A percentile compares a stretch with the other conserved stretches of the same genome.
phyloP scores from a whole-genome alignment of 2,329 filamentous ascomycete species.

The Dendrostoma leiphaemia region DNA sequence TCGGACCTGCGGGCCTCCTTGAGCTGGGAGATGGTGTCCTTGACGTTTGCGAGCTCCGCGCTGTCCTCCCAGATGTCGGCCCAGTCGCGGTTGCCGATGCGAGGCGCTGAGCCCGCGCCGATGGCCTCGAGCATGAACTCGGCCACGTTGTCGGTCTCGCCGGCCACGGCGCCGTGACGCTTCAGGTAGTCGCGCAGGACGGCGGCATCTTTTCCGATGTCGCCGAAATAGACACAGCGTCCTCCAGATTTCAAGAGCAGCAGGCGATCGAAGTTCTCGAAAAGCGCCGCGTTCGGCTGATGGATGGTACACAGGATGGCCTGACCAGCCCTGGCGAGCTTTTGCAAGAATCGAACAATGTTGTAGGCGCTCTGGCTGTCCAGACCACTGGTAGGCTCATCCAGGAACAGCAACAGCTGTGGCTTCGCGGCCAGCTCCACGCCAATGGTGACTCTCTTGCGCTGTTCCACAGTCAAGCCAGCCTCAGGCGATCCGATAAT shows the following conservation, averaged over 20 bases:
- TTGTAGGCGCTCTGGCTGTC: slow-evolving; percentile 73
- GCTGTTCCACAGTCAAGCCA: slow-evolving; percentile 66
- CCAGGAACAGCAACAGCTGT: slow-evolving; percentile 72
- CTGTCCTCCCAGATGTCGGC: slow-evolving; percentile 75
- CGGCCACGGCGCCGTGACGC: slow-evolving; percentile 58
- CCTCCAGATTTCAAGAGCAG: slow-evolving; percentile 77
- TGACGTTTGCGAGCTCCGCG: slow-evolving; percentile 65
- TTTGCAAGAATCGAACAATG: slow-evolving; percentile 75
- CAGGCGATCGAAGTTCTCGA: slow-evolving; percentile 84
- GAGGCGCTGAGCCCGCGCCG: slow-evolving; percentile 69
- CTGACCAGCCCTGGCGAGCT: slow-evolving; percentile 75
- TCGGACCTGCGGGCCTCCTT: slow-evolving; percentile 56
- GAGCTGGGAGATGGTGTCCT: slow-evolving; percentile 64
- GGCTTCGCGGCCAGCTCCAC: slow-evolving; percentile 86
- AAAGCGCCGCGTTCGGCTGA: slow-evolving; percentile 81
- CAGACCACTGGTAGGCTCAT: slow-evolving; percentile 75
- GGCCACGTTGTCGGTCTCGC: slow-evolving; percentile 55
- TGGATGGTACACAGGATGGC: slow-evolving; percentile 91
- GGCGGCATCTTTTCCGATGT: slow-evolving; percentile 73
- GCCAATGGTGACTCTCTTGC: slow-evolving; percentile 76
- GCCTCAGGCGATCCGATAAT: slow-evolving; percentile 62
- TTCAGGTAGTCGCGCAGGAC: slow-evolving; percentile 65
- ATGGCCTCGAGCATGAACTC: slow-evolving; percentile 88
- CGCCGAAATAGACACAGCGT: slow-evolving; percentile 80
- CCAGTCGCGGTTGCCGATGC: slow-evolving; percentile 76